A percentile compares a stretch with the other conserved stretches of the same genome.
phyloP scores from a whole-genome alignment of 768 basidiomycete species.

The Gloeophyllum trabeum region DNA sequence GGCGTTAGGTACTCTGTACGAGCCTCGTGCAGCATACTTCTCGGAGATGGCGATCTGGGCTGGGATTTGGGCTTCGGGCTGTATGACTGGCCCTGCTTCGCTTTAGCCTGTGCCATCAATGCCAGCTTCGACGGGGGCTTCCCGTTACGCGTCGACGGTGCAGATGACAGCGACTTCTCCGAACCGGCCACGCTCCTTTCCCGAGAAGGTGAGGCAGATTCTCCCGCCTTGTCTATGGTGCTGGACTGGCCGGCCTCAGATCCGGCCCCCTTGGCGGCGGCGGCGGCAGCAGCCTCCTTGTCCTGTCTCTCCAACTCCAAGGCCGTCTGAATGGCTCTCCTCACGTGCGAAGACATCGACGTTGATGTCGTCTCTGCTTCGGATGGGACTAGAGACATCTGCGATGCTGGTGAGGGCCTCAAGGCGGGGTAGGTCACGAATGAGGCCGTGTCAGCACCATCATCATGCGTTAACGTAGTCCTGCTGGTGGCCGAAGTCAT shows the following conservation, averaged over 20 bases:
- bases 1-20: conserved; percentile 67
- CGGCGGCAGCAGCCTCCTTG: conserved; percentile 2
- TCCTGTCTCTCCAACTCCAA: conserved; percentile 50
- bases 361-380: conserved; percentile 16
- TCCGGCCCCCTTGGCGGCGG: not conserved
- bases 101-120: conserved; percentile 56
- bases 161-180: not conserved
- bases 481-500: conserved; percentile 22
- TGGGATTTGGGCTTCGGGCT: conserved; percentile 15
- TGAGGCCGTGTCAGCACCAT: conserved; percentile 38
- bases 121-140: conserved; percentile 56
- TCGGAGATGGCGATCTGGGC: conserved; percentile 10
- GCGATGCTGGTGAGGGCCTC: conserved; percentile 56
- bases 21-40: conserved; percentile 26
- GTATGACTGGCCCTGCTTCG: conserved; percentile 15
- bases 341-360: conserved; percentile 48
- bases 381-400: conserved; percentile 15
- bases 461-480: conserved; percentile 36
- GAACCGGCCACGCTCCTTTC: not conserved
- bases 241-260: not conserved
- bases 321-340: conserved; percentile 58
- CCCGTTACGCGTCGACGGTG: not conserved
- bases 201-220: not conserved
- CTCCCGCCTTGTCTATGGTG: not conserved
- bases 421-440: conserved; percentile 64